A percentile compares a stretch with the other conserved stretches of the same genome.
Conservation (phyloP, 495 filamentous ascomycete species). For the Xylaria bambusicola region DNA sequence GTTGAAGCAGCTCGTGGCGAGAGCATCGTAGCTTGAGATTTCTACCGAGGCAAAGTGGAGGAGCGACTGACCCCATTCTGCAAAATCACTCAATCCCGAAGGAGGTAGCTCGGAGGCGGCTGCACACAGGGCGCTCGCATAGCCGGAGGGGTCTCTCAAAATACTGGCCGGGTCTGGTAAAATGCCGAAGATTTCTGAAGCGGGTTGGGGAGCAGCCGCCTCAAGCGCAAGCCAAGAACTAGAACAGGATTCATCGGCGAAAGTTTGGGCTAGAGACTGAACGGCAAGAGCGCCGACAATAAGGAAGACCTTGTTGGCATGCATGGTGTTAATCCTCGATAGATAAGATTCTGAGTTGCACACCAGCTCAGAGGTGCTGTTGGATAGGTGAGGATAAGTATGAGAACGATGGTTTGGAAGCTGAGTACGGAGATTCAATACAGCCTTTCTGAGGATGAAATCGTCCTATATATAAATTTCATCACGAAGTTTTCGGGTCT, state of each 20-base stretch:
- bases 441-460: not conserved
- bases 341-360: not conserved
- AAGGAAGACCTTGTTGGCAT: not conserved
- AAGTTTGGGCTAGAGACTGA: not conserved
- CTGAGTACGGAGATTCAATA: not conserved
- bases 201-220: not conserved
- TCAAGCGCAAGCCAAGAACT: not conserved
- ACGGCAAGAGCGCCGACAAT: not conserved
- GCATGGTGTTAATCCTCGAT: not conserved
- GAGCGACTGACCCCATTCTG: not conserved
- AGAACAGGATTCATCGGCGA: not conserved
- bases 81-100: not conserved
- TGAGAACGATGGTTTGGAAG: not conserved
- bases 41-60: not conserved
- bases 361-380: too few species aligned
- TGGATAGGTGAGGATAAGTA: too few species aligned
- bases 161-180: not conserved
- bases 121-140: not conserved
- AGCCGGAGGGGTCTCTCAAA: not conserved
- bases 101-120: not conserved
- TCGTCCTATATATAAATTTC: not conserved
- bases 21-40: not conserved
- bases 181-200: not conserved
- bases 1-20: slow-evolving; percentile 5
- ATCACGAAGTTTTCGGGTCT: not conserved